Evolutionary conservation across 1,284 basidiomycete species (phyloP), one percentile per base, ranked within the genome.

Genomic region (Sporisorium iseilematis-ciliati): DNA sequence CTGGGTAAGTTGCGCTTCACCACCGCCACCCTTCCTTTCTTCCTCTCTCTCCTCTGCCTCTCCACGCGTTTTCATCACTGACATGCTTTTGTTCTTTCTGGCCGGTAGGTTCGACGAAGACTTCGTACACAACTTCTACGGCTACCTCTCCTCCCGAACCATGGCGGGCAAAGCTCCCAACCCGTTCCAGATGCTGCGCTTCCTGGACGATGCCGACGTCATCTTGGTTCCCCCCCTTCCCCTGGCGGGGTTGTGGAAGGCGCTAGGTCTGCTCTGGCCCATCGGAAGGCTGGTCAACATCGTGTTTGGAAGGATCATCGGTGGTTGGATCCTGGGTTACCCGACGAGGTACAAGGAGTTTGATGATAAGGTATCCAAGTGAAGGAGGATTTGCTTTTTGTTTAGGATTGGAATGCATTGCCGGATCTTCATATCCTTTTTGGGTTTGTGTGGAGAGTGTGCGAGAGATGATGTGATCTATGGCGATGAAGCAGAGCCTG

Each of bases 91-190:
- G 2, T 7, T n/a, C n/a, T n/a, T n/a, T n/a, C n/a, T n/a, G n/a
- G n/a, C n/a, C n/a, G n/a, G 21, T 43, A 65, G 64, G 2, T 84
- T 85, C 55, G 82, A 84, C 60, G 84, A 84, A 31, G 67, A 65
- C 25, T 85, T 86, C 57, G 79, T 84, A 0, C 79, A 80, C 67
- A 83, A 83, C 64, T 83, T 83, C 43, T 83, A 82, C 73, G 77
- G 81, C 53, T 81, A 82, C 60, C 65, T 84, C 41, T 75, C 69
- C 51, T 78, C 80, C 7, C 50, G 57, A 20, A 78, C 79, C 8
- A 80, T 79, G 77, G 68, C 66, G 8, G 74, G 70, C 18, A 65
- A 62, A 21, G 21, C 57, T 0, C 79, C 82, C 11, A 82, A 81
- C 55, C 79, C 80, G 12, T 66, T 85, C 53, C 84, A 85, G 62